phyloP scores from a whole-genome alignment of 768 basidiomycete genomes.

The Rhodotorula paludigena region DNA sequence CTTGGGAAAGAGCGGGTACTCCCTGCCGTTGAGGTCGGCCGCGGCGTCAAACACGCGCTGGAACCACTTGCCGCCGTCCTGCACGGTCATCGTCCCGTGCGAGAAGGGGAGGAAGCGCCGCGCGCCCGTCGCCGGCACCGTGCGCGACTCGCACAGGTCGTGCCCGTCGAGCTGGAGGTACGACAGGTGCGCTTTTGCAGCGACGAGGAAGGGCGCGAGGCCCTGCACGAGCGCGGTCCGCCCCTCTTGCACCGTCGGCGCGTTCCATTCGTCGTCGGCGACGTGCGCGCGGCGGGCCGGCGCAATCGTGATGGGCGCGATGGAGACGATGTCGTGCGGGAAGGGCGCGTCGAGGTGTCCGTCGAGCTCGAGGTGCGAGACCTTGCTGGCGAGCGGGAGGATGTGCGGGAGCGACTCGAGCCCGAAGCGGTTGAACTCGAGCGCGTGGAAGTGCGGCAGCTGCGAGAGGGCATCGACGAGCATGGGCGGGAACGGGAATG shows the following conservation, averaged over 20 bases:
- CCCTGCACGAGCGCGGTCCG: background rate
- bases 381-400: background rate
- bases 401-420: constrained; percentile 1
- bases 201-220: background rate
- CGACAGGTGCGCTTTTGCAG: background rate
- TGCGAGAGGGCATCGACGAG: background rate
- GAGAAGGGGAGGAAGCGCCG: no score
- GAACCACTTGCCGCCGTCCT: background rate
- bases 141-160: background rate
- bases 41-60: background rate
- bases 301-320: background rate
- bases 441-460: background rate
- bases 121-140: background rate
- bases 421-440: background rate
- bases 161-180: background rate
- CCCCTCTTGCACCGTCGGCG: background rate
- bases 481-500: background rate
- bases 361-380: background rate
- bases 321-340: background rate
- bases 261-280: background rate
- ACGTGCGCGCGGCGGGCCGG: background rate
- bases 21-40: background rate
- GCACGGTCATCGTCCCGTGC: background rate
- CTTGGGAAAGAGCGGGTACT: background rate
- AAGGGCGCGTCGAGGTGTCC: background rate